Conservation (phyloP, 495 filamentous ascomycete species). For the Penicillium manginii region DNA sequence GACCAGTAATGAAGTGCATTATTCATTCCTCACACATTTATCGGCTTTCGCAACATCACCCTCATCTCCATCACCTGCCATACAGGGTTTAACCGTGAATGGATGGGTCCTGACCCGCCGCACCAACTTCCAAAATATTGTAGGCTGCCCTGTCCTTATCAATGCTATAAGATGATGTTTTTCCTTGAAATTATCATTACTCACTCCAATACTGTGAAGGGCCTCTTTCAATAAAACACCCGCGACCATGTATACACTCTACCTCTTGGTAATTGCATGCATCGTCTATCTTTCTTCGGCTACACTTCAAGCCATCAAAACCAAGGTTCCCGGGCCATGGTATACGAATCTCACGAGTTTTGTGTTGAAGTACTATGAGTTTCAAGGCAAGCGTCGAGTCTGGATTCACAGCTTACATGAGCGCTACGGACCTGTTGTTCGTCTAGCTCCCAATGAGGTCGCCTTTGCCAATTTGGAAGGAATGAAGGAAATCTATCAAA, state of each 20-base stretch:
- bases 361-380: constrained; percentile 3
- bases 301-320: not conserved
- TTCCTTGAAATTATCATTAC: not conserved
- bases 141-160: not conserved
- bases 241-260: not conserved
- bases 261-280: not conserved
- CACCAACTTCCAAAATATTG: not conserved
- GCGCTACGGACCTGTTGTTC: constrained; percentile 11
- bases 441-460: constrained; percentile 14
- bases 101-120: not conserved
- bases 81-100: constrained; percentile 1
- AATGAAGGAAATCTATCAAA: constrained; percentile 12
- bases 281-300: not conserved
- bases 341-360: constrained; percentile 4
- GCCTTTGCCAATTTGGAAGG: constrained; percentile 6
- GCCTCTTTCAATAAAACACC: not conserved
- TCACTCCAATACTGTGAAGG: not conserved
- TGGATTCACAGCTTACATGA: constrained; percentile 6
- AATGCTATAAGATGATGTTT: not conserved
- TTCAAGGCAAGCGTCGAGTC: constrained; percentile 3
- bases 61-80: constrained; percentile 1
- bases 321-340: constrained; percentile 4
- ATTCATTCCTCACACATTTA: not conserved
- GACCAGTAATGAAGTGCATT: not conserved
- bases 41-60: not conserved